Conservation (phyloP, 2,329 filamentous ascomycete genomes). For the Ampelomyces quisqualis region DNA sequence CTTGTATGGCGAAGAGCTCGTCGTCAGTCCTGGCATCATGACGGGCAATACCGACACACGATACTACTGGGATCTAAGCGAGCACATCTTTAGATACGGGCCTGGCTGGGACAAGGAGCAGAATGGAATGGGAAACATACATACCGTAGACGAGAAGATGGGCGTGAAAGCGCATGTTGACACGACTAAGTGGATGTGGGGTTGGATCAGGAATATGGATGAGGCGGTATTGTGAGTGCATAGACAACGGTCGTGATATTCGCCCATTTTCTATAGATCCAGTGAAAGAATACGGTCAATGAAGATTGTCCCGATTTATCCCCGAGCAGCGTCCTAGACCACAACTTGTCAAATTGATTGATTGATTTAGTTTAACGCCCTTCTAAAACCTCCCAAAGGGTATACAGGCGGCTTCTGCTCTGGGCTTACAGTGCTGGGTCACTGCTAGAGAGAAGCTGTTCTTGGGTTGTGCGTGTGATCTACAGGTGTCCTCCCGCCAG, state of each 20-base stretch:
- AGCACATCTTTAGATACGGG: slow-evolving; percentile 56
- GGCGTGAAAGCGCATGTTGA: slow-evolving; percentile 47
- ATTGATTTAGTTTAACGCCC: too few species aligned
- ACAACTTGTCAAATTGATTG: too few species aligned
- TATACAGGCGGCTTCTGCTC: too few species aligned
- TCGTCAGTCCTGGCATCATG: slow-evolving; percentile 48
- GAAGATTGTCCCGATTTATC: too few species aligned
- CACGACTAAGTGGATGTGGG: slow-evolving; percentile 47
- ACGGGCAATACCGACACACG: slow-evolving; percentile 57
- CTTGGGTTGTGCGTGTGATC: too few species aligned
- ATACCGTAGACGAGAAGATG: slow-evolving; percentile 55
- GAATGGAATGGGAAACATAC: slow-evolving; percentile 48
- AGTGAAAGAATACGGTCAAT: too few species aligned
- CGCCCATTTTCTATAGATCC: too few species aligned
- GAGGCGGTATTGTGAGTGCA: slow-evolving; percentile 42
- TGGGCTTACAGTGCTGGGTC: too few species aligned
- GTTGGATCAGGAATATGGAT: slow-evolving; percentile 50
- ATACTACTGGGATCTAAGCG: slow-evolving; percentile 56
- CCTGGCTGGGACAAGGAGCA: slow-evolving; percentile 48
- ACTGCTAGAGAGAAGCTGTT: too few species aligned
- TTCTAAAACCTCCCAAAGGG: too few species aligned
- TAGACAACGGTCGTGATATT: background rate
- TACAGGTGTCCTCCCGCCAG: too few species aligned
- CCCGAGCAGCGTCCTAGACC: too few species aligned
- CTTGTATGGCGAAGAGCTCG: slow-evolving; percentile 46